Percentiles rank a stretch among this genome's conserved stretches.
Evolutionary conservation across 768 basidiomycete genomes (phyloP).

Genomic region (Filobasidium floriforme): DNA sequence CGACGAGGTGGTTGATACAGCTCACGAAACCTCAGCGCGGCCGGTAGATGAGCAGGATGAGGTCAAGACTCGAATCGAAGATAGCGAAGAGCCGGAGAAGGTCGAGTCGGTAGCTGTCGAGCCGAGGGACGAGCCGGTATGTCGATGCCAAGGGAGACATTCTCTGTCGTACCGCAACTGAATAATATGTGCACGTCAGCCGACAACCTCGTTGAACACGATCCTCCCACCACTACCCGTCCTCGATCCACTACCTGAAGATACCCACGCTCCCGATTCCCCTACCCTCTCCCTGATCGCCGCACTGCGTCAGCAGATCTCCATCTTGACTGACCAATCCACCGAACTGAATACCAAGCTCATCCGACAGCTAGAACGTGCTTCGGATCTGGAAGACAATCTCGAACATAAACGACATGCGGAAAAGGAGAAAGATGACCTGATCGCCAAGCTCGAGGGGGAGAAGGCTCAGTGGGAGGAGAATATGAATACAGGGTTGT

Average conservation of each 20-base stretch:
- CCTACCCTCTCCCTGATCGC: slow-evolving; percentile 59
- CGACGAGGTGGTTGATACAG: not conserved
- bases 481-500: slow-evolving; percentile 77
- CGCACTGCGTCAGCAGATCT: slow-evolving; percentile 70
- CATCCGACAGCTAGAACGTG: slow-evolving; percentile 79
- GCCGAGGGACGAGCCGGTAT: too few relatives aligned
- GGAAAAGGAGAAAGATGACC: slow-evolving; percentile 55
- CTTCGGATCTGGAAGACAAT: slow-evolving; percentile 87
- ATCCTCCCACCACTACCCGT: not conserved
- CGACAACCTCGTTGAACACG: not conserved
- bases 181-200: not conserved
- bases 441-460: slow-evolving; percentile 67
- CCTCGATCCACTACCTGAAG: slow-evolving; percentile 2
- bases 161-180: too few relatives aligned
- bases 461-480: slow-evolving; percentile 81
- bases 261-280: slow-evolving; percentile 61
- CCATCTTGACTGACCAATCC: slow-evolving; percentile 82
- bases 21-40: not conserved
- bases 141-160: too few relatives aligned
- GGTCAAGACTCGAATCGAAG: not conserved
- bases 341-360: slow-evolving; percentile 85
- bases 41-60: not conserved
- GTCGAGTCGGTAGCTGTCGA: not conserved
- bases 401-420: slow-evolving; percentile 49
- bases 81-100: not conserved